Conservation (phyloP, 257 asterid species). For the Solanum clarkiae region DNA sequence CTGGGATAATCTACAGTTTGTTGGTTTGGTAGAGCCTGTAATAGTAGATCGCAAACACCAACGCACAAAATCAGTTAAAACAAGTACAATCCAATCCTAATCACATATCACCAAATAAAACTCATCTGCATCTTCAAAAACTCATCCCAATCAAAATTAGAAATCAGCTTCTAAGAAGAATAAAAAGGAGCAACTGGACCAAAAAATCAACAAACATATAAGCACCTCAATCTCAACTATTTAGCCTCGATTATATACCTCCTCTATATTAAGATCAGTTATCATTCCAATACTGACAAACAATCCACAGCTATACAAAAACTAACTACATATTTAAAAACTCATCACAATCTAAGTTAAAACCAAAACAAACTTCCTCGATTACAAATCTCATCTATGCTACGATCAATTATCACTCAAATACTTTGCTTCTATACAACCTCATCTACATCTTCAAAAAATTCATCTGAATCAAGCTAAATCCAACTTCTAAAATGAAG, state of each 20-base stretch:
- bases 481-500: background rate
- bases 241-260: background rate
- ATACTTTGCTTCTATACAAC: no score
- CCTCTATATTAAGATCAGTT: no score
- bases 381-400: background rate
- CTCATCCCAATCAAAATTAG: background rate
- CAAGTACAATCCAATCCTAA: background rate
- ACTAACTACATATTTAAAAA: background rate
- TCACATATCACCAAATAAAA: background rate
- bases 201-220: background rate
- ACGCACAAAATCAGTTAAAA: background rate
- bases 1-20: constrained; percentile 70
- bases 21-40: constrained; percentile 53
- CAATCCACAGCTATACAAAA: no score
- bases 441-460: background rate
- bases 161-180: background rate
- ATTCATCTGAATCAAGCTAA: background rate
- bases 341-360: no score
- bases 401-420: background rate
- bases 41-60: background rate
- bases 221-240: background rate
- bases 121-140: background rate
- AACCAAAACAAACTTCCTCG: no score
- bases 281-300: background rate
- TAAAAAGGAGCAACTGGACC: background rate